Evolutionary conservation across 352 stramenopile genomes (phyloP).

Genomic region (Pythium grandisporangium): DNA sequence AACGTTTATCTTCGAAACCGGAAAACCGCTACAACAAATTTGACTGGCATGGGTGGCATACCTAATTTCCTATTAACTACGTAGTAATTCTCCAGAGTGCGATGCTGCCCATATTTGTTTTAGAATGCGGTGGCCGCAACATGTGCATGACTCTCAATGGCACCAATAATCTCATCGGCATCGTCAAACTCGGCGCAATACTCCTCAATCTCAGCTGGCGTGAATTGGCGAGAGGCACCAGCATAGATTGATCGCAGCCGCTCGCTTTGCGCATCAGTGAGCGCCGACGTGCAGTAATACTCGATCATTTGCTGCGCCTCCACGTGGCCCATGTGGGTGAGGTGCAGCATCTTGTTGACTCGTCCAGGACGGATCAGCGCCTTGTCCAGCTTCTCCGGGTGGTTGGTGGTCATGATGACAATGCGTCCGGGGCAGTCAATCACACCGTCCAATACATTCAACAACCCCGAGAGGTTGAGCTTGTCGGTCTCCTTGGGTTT

Average conservation of each 20-base stretch:
- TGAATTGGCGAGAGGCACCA: conserved; percentile 8
- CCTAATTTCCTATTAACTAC: too few relatives aligned
- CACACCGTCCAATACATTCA: conserved; percentile 90
- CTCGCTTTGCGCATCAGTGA: conserved; percentile 14
- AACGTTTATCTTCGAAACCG: too few relatives aligned
- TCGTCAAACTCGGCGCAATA: conserved; percentile 38
- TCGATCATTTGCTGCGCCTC: conserved; percentile 59
- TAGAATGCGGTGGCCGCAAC: not conserved
- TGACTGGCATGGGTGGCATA: too few relatives aligned
- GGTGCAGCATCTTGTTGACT: conserved; percentile 82
- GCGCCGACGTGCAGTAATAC: conserved; percentile 42
- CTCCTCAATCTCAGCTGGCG: conserved; percentile 43
- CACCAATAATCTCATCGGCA: conserved; percentile 11
- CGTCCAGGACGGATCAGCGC: conserved; percentile 86
- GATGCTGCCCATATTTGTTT: too few relatives aligned
- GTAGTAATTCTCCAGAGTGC: too few relatives aligned
- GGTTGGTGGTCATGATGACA: conserved; percentile 92
- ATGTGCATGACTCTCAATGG: not conserved
- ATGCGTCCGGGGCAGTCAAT: conserved; percentile 86
- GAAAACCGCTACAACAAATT: too few relatives aligned
- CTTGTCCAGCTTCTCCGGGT: conserved; percentile 89
- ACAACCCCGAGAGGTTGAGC: conserved; percentile 73
- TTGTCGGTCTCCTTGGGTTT: conserved; percentile 36
- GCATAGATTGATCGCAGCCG: conserved; percentile 9
- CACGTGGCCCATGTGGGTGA: conserved; percentile 42